Base-by-base conservation (phyloP, 768 basidiomycete species). In the Vishniacozyma victoriae region DNA sequence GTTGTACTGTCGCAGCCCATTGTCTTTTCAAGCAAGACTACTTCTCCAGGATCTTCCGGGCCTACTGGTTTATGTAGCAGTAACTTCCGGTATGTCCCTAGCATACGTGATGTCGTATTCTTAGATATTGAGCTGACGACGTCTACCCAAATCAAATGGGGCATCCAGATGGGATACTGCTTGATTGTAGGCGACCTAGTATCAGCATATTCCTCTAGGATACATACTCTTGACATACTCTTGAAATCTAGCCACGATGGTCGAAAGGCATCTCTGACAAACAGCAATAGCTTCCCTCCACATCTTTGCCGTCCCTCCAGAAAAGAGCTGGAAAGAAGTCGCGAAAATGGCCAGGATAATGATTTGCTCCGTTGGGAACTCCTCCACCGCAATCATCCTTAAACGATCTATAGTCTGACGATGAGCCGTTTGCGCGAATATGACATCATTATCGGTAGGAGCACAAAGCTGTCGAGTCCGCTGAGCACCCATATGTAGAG, bases 1-100 rank as follows among this genome's bases (percentile, higher is more conserved):
- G 57, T 58, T 1, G 52, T 54, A 35, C 40, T 51, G 42, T 58
- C 57, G 39, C 52, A 54, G 3, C 57, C 57, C 57, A 50, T 51
- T 14, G 48, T 40, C 27, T 41, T 41, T 19, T 58, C 57, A 43
- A 52, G 26, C 25, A 54, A 12, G 25, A 20, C 26, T 7, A 19
- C 31, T 12, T 45, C 35, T 14, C 16, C 29, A 9, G 7, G 29
- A 33, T n/a, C n/a, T 7, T n/a, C n/a, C 16, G 44, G 24, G 14
- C 4, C 26, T 15, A 5, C 15, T 14, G 15, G n/a, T 22, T 36
- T 26, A 4, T 35, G 43, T n/a, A 38, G 5, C 15, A 58, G 35
- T 9, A 58, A 26, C 9, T 23, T 38, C 16, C 46, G 26, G 36
- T 58, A 58, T 4, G 48, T 39, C 14, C 48, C 39, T 15, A 58